Conservation (phyloP, 345 rosid genomes). For the Litchi chinensis region DNA sequence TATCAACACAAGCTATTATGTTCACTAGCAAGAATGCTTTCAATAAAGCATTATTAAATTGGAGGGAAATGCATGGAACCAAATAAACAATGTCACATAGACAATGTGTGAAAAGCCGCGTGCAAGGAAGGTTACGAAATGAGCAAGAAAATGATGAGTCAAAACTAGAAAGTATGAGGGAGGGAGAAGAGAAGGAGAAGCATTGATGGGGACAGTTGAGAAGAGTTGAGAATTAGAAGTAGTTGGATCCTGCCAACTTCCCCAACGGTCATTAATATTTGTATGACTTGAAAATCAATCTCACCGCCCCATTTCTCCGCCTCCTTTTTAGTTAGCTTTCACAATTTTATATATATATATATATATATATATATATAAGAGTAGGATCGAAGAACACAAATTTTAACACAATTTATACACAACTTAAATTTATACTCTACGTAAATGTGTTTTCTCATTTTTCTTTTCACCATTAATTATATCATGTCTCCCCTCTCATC, state of each 20-base stretch:
- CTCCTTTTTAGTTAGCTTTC: neutral
- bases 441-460: too few species aligned
- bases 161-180: neutral
- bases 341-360: too few species aligned
- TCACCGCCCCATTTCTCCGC: neutral
- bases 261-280: slow-evolving; percentile 45
- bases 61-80: slow-evolving; percentile 27
- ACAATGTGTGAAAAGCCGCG: slow-evolving; percentile 17
- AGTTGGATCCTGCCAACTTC: slow-evolving; percentile 34
- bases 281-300: neutral
- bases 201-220: slow-evolving; percentile 39
- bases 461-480: too few species aligned
- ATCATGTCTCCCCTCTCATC: too few species aligned
- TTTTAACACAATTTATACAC: too few species aligned
- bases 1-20: slow-evolving; percentile 9
- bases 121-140: neutral
- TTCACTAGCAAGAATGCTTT: neutral
- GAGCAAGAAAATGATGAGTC: slow-evolving; percentile 13
- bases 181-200: neutral
- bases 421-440: too few species aligned
- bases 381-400: too few species aligned
- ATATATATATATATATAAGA: too few species aligned
- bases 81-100: neutral
- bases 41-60: neutral
- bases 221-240: slow-evolving; percentile 31